Percentiles rank a stretch among this genome's conserved stretches.
phyloP scores from a whole-genome alignment of 495 filamentous ascomycete species.

The Choiromyces venosus region DNA sequence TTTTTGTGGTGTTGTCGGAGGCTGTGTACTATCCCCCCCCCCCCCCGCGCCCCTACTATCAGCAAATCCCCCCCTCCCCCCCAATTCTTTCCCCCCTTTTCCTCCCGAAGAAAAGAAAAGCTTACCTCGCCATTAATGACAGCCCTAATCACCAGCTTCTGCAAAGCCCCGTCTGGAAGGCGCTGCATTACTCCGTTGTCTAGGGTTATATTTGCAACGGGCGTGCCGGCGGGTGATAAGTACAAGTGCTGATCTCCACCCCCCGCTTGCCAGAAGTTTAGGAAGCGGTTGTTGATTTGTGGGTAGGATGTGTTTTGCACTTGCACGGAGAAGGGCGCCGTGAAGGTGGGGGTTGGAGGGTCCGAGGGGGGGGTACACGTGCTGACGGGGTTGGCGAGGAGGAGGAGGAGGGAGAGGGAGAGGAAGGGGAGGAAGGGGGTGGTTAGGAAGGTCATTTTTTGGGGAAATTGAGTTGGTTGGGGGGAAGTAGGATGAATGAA shows the following conservation, averaged over 20 bases:
- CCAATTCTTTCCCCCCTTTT: background rate
- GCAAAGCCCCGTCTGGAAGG: conserved; percentile 34
- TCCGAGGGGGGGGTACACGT: conserved; percentile 46
- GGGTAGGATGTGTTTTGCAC: conserved; percentile 51
- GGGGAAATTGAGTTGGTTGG: no score
- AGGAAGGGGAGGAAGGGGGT: background rate
- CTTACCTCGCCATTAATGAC: conserved; percentile 71
- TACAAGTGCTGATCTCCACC: conserved; percentile 50
- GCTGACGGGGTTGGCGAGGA: conserved; percentile 34
- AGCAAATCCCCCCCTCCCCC: background rate
- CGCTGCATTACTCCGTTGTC: conserved; percentile 47
- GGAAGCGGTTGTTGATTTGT: conserved; percentile 49
- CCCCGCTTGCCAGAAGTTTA: conserved; percentile 50
- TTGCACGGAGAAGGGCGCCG: conserved; percentile 46
- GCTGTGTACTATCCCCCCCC: conserved; percentile 46
- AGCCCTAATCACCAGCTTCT: conserved; percentile 45
- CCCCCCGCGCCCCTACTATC: no score
- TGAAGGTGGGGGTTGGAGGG: conserved; percentile 45
- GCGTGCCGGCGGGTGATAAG: conserved; percentile 48
- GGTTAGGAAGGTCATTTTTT: background rate
- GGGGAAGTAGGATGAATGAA: no score
- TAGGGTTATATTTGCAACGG: conserved; percentile 49
- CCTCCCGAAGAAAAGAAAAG: background rate
- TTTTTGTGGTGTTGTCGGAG: conserved; percentile 53
- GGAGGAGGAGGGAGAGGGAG: conserved; percentile 29